Evolutionary conservation across 148 eudicot species (phyloP), one percentile per base, ranked within the genome.

Genomic region (Cornus suecica): DNA sequence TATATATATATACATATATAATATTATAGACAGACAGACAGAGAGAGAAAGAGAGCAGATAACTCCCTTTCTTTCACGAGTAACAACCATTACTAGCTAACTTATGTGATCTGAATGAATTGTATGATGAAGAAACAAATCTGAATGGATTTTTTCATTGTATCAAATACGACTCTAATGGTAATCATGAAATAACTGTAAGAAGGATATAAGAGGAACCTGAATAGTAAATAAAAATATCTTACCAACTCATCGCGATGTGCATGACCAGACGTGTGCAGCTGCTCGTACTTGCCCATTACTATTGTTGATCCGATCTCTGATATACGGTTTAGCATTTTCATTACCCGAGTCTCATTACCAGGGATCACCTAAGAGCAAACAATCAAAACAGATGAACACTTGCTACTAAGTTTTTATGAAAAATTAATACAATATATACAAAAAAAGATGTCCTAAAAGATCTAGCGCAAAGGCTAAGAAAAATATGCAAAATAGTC

Each of bases 251-350:
- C 99, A 23, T 85, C 97, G 42, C 97, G 97, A 77, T 95, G 66
- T 31, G 82, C 99, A 74, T 95, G 99, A 75, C 99, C 99, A 66
- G 99, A 95, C 74, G 99, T 91, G 82, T 95, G 99, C 77, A 95
- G 86, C 87, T 84, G 76, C 83, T 88, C 97, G 83, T 90, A 87
- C 78, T 74, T 91, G 30, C 97, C 99, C 99, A 92, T 91, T 69
- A 95, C 85, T 82, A 95, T 84, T 37, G 89, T 87, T 75, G 99
- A 88, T 81, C 99, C 99, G 75, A 95, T 89, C 74, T 95, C 99
- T 41, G 99, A 87, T 83, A 95, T 82, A 70, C 99, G 99, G 76
- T 95, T 95, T 24, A 95, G 79, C 99, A 95, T 95, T 77, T 95
- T 88, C 99, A 92, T 95, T 73, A 88, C 90, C 63, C 91, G 89